Percentiles rank a stretch among this genome's conserved stretches.
These are phyloP conservation scores for Falciphora oryzae DNA, from an alignment of 2,329 filamentous ascomycete genomes.

Conservation along the genomic window DNA sequence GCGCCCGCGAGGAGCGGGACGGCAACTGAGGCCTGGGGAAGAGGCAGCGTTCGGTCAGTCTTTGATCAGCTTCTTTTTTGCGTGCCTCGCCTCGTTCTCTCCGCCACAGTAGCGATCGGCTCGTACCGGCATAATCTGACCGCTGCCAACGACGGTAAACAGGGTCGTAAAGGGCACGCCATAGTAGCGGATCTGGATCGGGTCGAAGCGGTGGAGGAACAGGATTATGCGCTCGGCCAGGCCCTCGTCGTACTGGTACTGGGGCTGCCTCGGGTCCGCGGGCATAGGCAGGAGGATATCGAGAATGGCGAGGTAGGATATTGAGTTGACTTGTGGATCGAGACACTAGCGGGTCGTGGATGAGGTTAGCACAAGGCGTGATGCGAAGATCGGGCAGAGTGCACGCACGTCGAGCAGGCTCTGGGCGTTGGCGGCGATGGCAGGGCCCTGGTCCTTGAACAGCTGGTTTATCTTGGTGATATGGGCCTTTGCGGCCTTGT, in stretches of 20 bases:
- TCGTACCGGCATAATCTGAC: constrained; percentile 37
- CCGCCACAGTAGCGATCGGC: background rate
- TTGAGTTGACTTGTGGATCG: constrained; percentile 42
- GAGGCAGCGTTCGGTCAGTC: background rate
- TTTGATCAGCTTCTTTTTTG: constrained; percentile 8
- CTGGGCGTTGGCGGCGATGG: constrained; percentile 28
- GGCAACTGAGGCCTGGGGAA: constrained; percentile 37
- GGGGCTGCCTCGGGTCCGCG: background rate
- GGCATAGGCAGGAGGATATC: constrained; percentile 28
- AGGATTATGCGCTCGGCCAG: constrained; percentile 36
- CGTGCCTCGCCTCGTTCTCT: constrained; percentile 10
- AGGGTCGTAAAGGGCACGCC: constrained; percentile 37
- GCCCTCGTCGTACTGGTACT: constrained; percentile 22
- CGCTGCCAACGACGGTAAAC: constrained; percentile 33
- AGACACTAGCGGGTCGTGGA: constrained; percentile 30
- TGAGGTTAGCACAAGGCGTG: background rate
- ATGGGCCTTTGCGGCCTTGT: constrained; percentile 34
- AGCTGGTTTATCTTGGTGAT: constrained; percentile 31
- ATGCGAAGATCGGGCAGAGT: background rate
- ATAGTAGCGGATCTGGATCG: constrained; percentile 46
- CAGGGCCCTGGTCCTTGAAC: constrained; percentile 25
- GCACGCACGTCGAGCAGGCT: constrained; percentile 36
- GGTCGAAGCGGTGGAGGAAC: constrained; percentile 45
- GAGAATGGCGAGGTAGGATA: constrained; percentile 46
- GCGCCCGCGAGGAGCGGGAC: constrained; percentile 43